These are phyloP conservation scores for Didymella pomorum DNA, from an alignment of 2,329 filamentous ascomycete genomes.

Conservation along the genomic window DNA sequence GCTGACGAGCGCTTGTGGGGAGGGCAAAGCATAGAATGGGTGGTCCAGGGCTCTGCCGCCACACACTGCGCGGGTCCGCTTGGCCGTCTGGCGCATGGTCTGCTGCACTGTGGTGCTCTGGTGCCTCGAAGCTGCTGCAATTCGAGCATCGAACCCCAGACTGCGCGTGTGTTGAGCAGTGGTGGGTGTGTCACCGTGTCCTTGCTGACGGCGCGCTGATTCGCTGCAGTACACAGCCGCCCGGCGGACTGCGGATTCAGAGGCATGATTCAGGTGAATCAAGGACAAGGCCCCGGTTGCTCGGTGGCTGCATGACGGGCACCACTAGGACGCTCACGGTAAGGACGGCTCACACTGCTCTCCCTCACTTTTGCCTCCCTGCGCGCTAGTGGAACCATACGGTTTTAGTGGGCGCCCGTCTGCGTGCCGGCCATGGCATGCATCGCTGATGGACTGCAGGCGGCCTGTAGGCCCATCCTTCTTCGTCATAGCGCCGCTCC, in stretches of 20 bases:
- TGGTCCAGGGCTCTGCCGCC: conserved; percentile 23
- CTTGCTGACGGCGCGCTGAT: conserved; percentile 29
- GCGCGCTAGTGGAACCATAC: conserved; percentile 36
- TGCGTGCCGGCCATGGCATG: conserved; percentile 40
- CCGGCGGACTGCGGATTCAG: conserved; percentile 32
- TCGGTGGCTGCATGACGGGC: conserved; percentile 34
- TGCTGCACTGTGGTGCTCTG: conserved; percentile 24
- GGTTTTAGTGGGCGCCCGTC: conserved; percentile 34
- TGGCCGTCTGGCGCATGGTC: conserved; percentile 16
- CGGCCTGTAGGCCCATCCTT: conserved; percentile 45
- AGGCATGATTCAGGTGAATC: conserved; percentile 38
- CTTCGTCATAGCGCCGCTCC: conserved; percentile 49
- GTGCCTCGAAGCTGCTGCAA: conserved; percentile 41
- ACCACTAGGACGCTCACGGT: conserved; percentile 25
- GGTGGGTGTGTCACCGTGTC: conserved; percentile 35
- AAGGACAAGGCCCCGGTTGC: conserved; percentile 32
- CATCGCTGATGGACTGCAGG: conserved; percentile 40
- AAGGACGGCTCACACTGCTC: conserved; percentile 30
- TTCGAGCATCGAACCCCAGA: conserved; percentile 39
- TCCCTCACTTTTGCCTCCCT: conserved; percentile 38
- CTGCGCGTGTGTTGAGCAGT: conserved; percentile 28
- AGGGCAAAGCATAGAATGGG: conserved; percentile 22
- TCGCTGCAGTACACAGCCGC: conserved; percentile 33
- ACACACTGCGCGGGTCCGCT: conserved; percentile 24
- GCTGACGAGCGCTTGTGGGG: conserved; percentile 36